These are phyloP conservation scores for Amanita pseudoporphyria DNA, from an alignment of 768 basidiomycete genomes.

Conservation along the genomic window DNA sequence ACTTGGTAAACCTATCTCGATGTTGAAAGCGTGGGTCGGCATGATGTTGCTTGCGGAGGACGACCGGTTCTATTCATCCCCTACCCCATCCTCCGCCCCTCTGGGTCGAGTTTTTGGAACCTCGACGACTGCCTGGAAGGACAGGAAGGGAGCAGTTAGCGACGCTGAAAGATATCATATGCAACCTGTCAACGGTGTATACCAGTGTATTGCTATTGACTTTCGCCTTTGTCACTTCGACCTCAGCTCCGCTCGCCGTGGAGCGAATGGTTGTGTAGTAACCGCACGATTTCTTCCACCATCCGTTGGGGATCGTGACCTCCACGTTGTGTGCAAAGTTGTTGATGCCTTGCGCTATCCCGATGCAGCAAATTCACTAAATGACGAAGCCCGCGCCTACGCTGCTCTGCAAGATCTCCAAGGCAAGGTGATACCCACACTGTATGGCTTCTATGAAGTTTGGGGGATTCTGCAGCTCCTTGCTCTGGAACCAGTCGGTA, in stretches of 20 bases:
- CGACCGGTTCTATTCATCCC: constrained; percentile 7
- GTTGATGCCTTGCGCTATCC: constrained; percentile 3
- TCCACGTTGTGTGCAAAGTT: constrained; percentile 6
- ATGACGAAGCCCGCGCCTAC: constrained; percentile 4
- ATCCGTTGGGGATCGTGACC: neutral
- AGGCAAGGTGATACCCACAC: constrained; percentile 5
- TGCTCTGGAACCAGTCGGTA: too few species aligned
- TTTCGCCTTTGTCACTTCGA: neutral
- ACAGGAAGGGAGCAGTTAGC: too few species aligned
- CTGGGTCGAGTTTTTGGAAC: too few species aligned
- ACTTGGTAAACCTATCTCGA: constrained; percentile 5
- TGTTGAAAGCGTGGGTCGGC: constrained; percentile 14
- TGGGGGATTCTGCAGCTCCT: too few species aligned
- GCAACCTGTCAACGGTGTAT: too few species aligned
- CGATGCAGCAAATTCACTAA: neutral
- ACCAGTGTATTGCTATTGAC: too few species aligned
- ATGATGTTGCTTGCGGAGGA: constrained; percentile 10
- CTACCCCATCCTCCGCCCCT: constrained; percentile 16
- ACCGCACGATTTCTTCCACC: neutral
- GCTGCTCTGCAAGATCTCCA: constrained; percentile 7
- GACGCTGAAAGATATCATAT: too few species aligned
- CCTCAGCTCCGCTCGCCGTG: neutral
- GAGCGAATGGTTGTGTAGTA: neutral
- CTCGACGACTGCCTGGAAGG: neutral
- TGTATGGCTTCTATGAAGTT: too few species aligned